Conservation (phyloP, 1,284 basidiomycete genomes). For the Anthracocystis walkeri region DNA sequence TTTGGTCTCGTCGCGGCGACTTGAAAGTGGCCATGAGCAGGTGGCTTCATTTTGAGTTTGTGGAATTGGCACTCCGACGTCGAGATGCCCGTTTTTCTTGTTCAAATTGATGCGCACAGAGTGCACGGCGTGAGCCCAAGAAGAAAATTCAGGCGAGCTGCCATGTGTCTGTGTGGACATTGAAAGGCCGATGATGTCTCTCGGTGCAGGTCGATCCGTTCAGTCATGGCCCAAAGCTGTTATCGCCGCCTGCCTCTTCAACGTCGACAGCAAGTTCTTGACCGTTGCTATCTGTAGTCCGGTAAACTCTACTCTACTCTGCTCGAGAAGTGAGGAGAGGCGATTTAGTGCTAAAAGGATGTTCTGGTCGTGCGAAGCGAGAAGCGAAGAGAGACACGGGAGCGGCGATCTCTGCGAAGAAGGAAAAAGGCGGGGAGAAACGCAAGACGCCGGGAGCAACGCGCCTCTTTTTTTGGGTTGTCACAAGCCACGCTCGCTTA, state of each 20-base stretch:
- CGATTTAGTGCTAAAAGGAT: not conserved
- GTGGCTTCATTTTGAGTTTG: not conserved
- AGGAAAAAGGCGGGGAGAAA: conserved; percentile 6
- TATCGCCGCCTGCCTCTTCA: not conserved
- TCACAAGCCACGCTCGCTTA: too few species aligned
- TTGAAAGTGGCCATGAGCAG: not conserved
- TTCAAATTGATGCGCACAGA: not conserved
- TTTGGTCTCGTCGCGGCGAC: conserved; percentile 2
- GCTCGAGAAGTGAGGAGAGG: not conserved
- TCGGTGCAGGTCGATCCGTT: not conserved
- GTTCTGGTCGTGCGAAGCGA: not conserved
- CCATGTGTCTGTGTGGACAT: conserved; percentile 1
- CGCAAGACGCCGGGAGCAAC: conserved; percentile 22
- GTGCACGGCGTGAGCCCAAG: too few species aligned
- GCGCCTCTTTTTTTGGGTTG: conserved; percentile 6
- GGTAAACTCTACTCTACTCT: too few species aligned
- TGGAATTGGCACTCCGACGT: conserved; percentile 7
- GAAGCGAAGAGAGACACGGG: not conserved
- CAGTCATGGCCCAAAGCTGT: not conserved
- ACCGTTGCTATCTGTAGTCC: not conserved
- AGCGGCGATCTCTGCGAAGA: conserved; percentile 23
- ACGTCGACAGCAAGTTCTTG: not conserved
- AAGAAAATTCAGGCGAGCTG: not conserved
- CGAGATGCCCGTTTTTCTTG: not conserved
- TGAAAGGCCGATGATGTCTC: not conserved